A percentile compares a stretch with the other conserved stretches of the same genome.
These are phyloP conservation scores for Noccaea bulbosa DNA, from an alignment of 345 rosid genomes.

Conservation along the genomic window DNA sequence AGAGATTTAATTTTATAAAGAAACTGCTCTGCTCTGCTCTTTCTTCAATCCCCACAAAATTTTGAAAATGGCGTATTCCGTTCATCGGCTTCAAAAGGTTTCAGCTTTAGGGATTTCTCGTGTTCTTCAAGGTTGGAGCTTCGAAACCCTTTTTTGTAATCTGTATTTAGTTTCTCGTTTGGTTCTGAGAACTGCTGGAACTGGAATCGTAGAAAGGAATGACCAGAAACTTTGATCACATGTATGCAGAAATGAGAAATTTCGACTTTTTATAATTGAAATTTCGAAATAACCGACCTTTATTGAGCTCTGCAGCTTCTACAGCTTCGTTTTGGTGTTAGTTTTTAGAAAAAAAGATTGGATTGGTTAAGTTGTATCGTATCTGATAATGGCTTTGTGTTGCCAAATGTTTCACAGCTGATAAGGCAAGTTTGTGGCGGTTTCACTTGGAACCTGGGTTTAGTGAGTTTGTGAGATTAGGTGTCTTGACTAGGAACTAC, in stretches of 20 bases:
- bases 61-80: constrained; percentile 52
- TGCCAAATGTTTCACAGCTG: constrained; percentile 43
- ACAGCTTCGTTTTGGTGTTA: neutral
- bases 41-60: neutral
- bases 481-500: constrained; percentile 47
- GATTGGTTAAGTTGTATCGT: neutral
- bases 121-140: constrained; percentile 56
- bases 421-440: constrained; percentile 44
- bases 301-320: constrained; percentile 13
- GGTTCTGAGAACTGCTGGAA: neutral
- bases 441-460: constrained; percentile 46
- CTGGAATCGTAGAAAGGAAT: neutral
- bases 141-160: constrained; percentile 11
- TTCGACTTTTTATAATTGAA: neutral
- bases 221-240: neutral
- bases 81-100: constrained; percentile 59
- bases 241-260: neutral
- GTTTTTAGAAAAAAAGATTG: constrained; percentile 9
- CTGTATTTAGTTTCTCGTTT: neutral
- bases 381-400: constrained; percentile 15
- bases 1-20: neutral
- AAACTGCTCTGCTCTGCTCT: neutral
- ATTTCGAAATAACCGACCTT: neutral
- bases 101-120: constrained; percentile 57
- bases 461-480: constrained; percentile 37